Evolutionary conservation across 441 rosid genomes (phyloP).

Genomic region (Syzygium syzygioides): DNA sequence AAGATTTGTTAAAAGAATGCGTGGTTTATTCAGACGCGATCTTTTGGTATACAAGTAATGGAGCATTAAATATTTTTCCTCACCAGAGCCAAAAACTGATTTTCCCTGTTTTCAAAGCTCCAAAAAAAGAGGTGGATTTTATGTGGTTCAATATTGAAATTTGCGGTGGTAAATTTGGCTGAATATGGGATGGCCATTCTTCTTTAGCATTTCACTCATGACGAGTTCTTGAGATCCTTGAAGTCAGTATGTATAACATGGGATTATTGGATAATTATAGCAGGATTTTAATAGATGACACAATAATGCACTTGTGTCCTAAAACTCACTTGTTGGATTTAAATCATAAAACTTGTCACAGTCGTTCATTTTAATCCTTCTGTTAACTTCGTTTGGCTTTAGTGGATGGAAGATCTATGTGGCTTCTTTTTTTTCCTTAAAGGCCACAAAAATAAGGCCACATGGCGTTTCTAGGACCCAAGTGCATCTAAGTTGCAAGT

Average conservation of each 20-base stretch:
- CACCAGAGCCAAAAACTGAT: neutral
- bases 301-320: neutral
- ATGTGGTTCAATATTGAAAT: neutral
- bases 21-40: neutral
- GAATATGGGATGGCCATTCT: neutral
- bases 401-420: neutral
- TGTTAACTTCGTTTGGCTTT: neutral
- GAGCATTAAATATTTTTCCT: neutral
- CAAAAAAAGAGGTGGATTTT: neutral
- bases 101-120: neutral
- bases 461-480: neutral
- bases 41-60: neutral
- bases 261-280: neutral
- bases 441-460: neutral
- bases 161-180: neutral
- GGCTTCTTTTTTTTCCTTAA: neutral
- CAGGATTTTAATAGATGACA: neutral
- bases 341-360: neutral
- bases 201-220: neutral
- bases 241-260: neutral
- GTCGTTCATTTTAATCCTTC: neutral
- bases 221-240: neutral
- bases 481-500: neutral
- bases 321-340: neutral
- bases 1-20: neutral